Evolutionary conservation across 2,329 filamentous ascomycete genomes (phyloP).

Genomic region (Capronia coronata): DNA sequence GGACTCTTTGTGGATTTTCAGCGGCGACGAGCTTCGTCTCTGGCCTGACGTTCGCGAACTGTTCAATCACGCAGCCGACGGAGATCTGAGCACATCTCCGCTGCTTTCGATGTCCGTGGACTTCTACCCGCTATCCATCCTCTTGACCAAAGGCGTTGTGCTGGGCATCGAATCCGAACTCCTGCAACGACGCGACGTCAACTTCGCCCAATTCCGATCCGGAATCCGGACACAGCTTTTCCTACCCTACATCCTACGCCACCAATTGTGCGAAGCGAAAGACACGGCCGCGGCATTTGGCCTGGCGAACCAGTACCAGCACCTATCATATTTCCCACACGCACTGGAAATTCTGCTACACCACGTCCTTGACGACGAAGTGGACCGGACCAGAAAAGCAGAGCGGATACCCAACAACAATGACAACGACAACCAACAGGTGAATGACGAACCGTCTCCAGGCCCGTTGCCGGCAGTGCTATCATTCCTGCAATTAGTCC

Average conservation of each 20-base stretch:
- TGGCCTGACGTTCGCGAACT: conserved; percentile 89
- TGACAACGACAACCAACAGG: conserved; percentile 29
- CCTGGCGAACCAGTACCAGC: conserved; percentile 76
- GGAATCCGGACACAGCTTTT: conserved; percentile 87
- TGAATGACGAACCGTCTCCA: conserved; percentile 24
- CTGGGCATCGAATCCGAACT: conserved; percentile 88
- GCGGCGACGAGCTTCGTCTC: conserved; percentile 74
- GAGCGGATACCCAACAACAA: not conserved
- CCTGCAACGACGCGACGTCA: conserved; percentile 85
- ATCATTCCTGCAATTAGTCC: conserved; percentile 63
- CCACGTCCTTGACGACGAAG: conserved; percentile 88
- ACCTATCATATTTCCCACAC: conserved; percentile 86
- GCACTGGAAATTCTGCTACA: conserved; percentile 88
- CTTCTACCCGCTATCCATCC: conserved; percentile 85
- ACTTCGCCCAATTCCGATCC: conserved; percentile 84
- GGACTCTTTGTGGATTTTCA: conserved; percentile 92
- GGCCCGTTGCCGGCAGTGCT: conserved; percentile 46
- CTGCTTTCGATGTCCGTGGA: conserved; percentile 78
- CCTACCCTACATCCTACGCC: conserved; percentile 76
- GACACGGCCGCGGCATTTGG: conserved; percentile 74
- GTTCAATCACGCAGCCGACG: conserved; percentile 61
- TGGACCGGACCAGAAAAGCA: conserved; percentile 50
- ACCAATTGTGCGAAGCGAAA: conserved; percentile 63
- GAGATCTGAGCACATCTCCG: conserved; percentile 29
- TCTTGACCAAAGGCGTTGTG: conserved; percentile 83